phyloP scores from a whole-genome alignment of 176 grass and related monocot genomes.

The sorghum (Sorghum bicolor) region DNA sequence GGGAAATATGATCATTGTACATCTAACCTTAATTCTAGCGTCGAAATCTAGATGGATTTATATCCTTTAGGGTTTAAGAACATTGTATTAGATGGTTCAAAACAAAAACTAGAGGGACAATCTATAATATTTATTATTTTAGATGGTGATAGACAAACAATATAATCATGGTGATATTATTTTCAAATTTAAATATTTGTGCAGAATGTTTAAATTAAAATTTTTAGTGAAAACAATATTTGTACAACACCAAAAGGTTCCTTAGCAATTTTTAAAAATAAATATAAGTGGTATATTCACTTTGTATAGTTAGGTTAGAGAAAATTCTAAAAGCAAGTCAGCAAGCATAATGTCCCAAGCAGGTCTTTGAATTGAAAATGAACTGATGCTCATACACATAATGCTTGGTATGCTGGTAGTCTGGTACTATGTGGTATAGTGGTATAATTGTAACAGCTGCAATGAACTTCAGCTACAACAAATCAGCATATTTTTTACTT shows the following conservation, averaged over 20 bases:
- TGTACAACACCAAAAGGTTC: not conserved
- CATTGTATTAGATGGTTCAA: too few relatives aligned
- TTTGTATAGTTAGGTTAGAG: too few relatives aligned
- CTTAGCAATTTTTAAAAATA: too few relatives aligned
- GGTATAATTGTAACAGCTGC: not conserved
- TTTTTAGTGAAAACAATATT: not conserved
- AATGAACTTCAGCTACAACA: not conserved
- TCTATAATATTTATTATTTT: too few relatives aligned
- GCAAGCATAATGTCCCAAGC: not conserved
- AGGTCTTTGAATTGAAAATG: not conserved
- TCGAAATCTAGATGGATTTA: too few relatives aligned
- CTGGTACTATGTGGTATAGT: not conserved
- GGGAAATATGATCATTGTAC: too few relatives aligned
- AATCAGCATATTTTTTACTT: not conserved
- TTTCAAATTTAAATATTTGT: not conserved
- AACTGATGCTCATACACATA: not conserved
- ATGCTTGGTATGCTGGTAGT: not conserved
- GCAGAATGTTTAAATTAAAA: not conserved
- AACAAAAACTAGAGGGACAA: too few relatives aligned
- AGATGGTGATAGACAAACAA: too few relatives aligned
- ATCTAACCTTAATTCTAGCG: too few relatives aligned
- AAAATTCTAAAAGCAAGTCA: not conserved
- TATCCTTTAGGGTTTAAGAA: too few relatives aligned
- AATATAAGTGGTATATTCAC: too few relatives aligned
- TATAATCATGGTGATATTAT: not conserved